Percentiles rank a stretch among this genome's conserved stretches.
These are phyloP conservation scores for Lasiodiplodia sp. DNA, from an alignment of 2,329 filamentous ascomycete species.

Conservation along the genomic window DNA sequence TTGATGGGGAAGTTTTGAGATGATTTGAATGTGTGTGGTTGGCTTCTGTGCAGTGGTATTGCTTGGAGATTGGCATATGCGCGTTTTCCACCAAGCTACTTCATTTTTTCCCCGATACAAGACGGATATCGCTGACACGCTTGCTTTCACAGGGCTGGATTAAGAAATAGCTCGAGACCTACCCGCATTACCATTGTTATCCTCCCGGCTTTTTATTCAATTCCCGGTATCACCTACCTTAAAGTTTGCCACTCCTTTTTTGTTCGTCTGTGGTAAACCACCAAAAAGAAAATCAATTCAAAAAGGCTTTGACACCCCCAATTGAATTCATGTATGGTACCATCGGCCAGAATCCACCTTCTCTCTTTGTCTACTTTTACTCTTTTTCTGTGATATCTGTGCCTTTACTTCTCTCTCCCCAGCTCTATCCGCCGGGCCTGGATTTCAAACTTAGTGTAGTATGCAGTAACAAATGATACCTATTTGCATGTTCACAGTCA, in stretches of 20 bases:
- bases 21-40: too few species aligned
- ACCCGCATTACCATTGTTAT: not conserved
- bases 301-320: too few species aligned
- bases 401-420: too few species aligned
- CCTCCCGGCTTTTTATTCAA: not conserved
- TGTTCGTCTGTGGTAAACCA: not conserved
- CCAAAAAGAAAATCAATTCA: not conserved
- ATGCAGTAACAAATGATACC: not conserved
- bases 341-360: not conserved
- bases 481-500: not conserved
- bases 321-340: not conserved
- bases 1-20: not conserved
- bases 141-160: constrained; percentile 21
- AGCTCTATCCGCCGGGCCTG: too few species aligned
- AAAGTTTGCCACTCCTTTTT: not conserved
- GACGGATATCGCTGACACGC: not conserved
- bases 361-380: not conserved
- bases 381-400: not conserved
- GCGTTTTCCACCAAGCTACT: not conserved
- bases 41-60: too few species aligned
- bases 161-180: constrained; percentile 15
- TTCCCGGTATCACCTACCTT: not conserved
- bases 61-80: not conserved
- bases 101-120: not conserved
- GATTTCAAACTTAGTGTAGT: not conserved